phyloP scores from a whole-genome alignment of 2,329 filamentous ascomycete species.

The Sclerotinia trifoliorum region DNA sequence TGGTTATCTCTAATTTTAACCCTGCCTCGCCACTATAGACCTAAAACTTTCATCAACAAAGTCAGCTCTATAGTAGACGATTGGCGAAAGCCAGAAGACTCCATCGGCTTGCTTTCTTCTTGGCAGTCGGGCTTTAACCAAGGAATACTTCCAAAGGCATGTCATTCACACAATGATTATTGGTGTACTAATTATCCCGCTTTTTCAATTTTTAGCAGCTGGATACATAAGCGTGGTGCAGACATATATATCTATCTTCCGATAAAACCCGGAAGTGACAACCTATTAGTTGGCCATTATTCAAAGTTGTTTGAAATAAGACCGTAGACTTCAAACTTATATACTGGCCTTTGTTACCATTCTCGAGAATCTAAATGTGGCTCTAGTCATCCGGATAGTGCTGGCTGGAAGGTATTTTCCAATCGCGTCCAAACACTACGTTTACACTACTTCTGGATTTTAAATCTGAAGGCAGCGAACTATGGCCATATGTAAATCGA shows the following conservation, averaged over 20 bases:
- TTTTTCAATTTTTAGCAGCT: conserved; percentile 52
- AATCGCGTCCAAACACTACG: conserved; percentile 18
- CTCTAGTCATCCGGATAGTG: not conserved
- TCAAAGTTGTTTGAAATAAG: conserved; percentile 49
- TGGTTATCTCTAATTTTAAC: not conserved
- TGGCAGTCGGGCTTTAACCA: not conserved
- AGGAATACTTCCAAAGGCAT: not conserved
- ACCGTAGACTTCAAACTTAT: conserved; percentile 56
- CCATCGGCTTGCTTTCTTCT: not conserved
- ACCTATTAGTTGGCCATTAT: conserved; percentile 58
- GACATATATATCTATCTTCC: conserved; percentile 62
- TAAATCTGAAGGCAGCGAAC: conserved; percentile 45
- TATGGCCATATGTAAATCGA: conserved; percentile 42
- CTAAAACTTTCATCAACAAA: not conserved
- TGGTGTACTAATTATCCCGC: conserved; percentile 47
- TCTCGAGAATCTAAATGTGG: conserved; percentile 49
- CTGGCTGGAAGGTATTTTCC: conserved; percentile 28
- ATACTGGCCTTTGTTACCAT: conserved; percentile 58
- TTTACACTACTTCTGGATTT: conserved; percentile 51
- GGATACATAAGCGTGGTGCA: conserved; percentile 57
- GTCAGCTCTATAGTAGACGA: not conserved
- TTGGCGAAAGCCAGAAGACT: not conserved
- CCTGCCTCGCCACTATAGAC: not conserved
- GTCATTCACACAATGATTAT: conserved; percentile 57
- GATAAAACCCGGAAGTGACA: conserved; percentile 44